Conservation (phyloP, 345 rosid genomes). For the Atalantia buxifolia region DNA sequence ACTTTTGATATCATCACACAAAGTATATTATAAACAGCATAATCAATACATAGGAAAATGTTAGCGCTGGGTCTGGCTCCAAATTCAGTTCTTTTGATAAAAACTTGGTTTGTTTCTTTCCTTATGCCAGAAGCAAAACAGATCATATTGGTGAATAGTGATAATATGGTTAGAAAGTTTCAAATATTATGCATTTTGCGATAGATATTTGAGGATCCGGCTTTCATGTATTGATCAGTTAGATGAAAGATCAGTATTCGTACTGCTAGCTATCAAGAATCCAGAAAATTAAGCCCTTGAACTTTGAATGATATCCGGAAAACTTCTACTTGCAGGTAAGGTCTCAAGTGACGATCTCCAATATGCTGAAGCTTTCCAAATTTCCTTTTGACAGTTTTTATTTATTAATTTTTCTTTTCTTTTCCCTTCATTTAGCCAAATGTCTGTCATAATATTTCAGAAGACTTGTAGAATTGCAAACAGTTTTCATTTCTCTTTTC, state of each 20-base stretch:
- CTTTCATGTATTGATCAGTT: not conserved
- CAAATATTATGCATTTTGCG: not conserved
- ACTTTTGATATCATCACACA: not conserved
- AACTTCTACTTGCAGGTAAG: no score
- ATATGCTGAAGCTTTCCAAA: no score
- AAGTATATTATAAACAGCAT: not conserved
- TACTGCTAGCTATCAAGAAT: no score
- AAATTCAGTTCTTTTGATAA: not conserved
- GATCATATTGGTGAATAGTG: not conserved
- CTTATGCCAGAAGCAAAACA: not conserved
- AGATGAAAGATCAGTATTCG: not conserved
- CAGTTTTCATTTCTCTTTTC: no score
- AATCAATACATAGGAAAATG: not conserved
- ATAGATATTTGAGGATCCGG: not conserved
- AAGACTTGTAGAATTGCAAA: no score
- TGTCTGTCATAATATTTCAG: no score
- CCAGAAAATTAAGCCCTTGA: no score
- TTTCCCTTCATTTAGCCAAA: no score
- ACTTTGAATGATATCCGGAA: no score
- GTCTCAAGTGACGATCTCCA: no score
- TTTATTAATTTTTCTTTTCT: no score
- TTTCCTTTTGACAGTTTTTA: no score
- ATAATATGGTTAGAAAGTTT: not conserved
- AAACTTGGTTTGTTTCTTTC: not conserved
- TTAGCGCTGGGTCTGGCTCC: not conserved